These are phyloP conservation scores for Penicillium sp. DNA, from an alignment of 2,329 filamentous ascomycete genomes.

Conservation along the genomic window DNA sequence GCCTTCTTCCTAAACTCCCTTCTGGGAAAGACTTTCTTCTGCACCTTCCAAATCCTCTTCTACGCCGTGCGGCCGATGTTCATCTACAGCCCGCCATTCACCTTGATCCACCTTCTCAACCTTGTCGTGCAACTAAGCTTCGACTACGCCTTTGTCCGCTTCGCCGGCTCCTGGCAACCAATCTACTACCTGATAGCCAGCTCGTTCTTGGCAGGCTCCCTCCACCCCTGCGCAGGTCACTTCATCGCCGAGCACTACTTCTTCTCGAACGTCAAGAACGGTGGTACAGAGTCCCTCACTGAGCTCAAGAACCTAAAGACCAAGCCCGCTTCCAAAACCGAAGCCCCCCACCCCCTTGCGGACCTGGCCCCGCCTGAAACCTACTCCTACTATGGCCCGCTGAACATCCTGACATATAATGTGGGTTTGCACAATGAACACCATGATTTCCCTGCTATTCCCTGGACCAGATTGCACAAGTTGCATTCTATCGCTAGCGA, in stretches of 20 bases:
- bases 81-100: conserved; percentile 85
- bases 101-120: conserved; percentile 79
- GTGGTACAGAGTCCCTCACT: conserved; percentile 51
- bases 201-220: conserved; percentile 87
- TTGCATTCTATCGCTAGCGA: conserved; percentile 79
- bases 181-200: conserved; percentile 82
- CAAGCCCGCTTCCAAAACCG: conserved; percentile 30
- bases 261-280: conserved; percentile 45
- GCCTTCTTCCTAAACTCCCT: conserved; percentile 89
- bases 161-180: conserved; percentile 55
- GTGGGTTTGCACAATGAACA: conserved; percentile 98
- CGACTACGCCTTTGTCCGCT: conserved; percentile 66
- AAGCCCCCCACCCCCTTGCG: conserved; percentile 54
- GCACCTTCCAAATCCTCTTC: conserved; percentile 98
- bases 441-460: conserved; percentile 95
- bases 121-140: conserved; percentile 73
- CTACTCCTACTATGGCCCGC: conserved; percentile 90
- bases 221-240: conserved; percentile 93
- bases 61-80: conserved; percentile 96
- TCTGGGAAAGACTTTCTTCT: conserved; percentile 96
- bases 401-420: conserved; percentile 94
- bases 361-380: conserved; percentile 79
- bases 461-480: conserved; percentile 81
- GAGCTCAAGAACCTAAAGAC: conserved; percentile 43
- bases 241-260: conserved; percentile 99